phyloP scores from a whole-genome alignment of 495 filamentous ascomycete species.

The Rhizodiscina lignyota region DNA sequence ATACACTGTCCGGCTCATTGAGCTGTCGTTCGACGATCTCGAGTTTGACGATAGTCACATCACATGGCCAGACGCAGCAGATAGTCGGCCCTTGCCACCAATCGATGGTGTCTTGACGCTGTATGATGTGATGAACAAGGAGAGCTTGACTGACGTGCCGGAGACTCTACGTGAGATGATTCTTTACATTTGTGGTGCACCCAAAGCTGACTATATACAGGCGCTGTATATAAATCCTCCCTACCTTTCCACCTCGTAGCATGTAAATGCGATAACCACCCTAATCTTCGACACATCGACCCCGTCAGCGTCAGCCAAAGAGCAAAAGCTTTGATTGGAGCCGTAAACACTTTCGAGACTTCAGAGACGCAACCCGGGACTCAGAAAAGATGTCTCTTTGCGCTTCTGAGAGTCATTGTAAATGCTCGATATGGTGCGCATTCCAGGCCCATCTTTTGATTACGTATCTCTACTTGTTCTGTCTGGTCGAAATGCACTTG shows the following conservation, averaged over 20 bases:
- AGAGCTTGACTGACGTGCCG: slow-evolving; percentile 49
- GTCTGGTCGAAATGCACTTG: no score
- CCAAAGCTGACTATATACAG: slow-evolving; percentile 25
- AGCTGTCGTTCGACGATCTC: slow-evolving; percentile 52
- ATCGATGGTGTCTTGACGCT: slow-evolving; percentile 74
- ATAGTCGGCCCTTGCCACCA: slow-evolving; percentile 45
- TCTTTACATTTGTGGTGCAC: slow-evolving; percentile 2
- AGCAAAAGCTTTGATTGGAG: slow-evolving; percentile 35
- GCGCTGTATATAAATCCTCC: slow-evolving; percentile 45
- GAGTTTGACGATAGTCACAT: slow-evolving; percentile 51
- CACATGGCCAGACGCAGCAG: slow-evolving; percentile 61
- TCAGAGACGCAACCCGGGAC: slow-evolving; percentile 53
- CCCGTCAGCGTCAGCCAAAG: slow-evolving; percentile 37
- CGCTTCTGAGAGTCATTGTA: slow-evolving; percentile 57
- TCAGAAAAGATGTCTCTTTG: slow-evolving; percentile 60
- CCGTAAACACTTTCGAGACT: slow-evolving; percentile 55
- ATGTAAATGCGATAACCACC: slow-evolving; percentile 66
- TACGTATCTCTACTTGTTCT: no score
- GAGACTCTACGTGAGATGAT: slow-evolving; percentile 53
- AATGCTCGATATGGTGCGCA: slow-evolving; percentile 21
- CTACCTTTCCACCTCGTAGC: slow-evolving; percentile 65
- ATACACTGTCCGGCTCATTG: slow-evolving; percentile 68
- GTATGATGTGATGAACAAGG: slow-evolving; percentile 67
- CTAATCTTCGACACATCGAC: slow-evolving; percentile 40
- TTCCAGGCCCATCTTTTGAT: no score